Base-by-base conservation (phyloP, 192 early-diverging fungal species). In the Backusella parvicylindrica region DNA sequence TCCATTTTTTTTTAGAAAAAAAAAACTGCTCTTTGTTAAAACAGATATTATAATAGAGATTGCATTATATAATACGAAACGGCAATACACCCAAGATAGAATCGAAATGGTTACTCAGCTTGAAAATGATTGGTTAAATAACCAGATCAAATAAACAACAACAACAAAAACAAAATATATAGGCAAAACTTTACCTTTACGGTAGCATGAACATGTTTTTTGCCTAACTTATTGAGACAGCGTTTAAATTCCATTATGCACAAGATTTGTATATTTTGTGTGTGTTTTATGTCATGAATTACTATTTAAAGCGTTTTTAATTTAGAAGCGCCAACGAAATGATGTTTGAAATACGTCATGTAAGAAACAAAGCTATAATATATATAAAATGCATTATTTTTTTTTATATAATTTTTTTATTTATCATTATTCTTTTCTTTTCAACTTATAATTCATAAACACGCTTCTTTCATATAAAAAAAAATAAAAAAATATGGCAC, bases 401-500 rank as follows among this genome's bases (percentile, higher is more conserved):
- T 60, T 1, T 43, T 43, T 15, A 3, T 60, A 28, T n/a, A n/a
- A n/a, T 60, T 60, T 26, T 56, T 60, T 60, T 23, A 1, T 56
- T 60, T 60, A n/a, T n/a, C n/a, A n/a, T n/a, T n/a, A n/a, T 56
- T 56, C 23, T 21, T 50, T 21, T 50, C 18, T 56, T 56, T 8
- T 8, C 23, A 37, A 6, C 36, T 7, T 37, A 26, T 56, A 23
- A 1, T 23, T 23, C 23, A 23, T 56, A 23, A 56, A 21, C 11
- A 23, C n/a, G 5, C 18, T 50, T 56, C 50, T 56, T 56, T 12
- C 31, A 16, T 66, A 35, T 6, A 35, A 49, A 18, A 49, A 8
- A 13, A 33, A 63, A 41, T 1, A 49, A 67, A 47, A 41, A 43
- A 75, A n/a, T 37, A 84, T 84, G 80, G 80, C 84, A 66, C 76